Evolutionary conservation across 495 filamentous ascomycete species (phyloP).

Genomic region (Penicillium cataractarum): DNA sequence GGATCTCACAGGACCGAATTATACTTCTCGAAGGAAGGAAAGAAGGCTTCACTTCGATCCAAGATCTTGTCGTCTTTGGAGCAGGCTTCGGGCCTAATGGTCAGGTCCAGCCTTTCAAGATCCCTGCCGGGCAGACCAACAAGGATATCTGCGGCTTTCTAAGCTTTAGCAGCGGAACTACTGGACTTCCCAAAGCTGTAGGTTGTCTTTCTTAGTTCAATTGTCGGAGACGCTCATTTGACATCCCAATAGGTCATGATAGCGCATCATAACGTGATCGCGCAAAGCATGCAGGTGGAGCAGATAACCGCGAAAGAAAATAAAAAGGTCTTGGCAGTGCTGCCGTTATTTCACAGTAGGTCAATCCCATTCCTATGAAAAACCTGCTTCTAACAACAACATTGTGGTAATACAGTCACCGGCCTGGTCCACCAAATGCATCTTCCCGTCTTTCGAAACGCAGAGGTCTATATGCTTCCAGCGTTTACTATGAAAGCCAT

Average conservation of each 20-base stretch:
- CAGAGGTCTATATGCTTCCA: constrained; percentile 62
- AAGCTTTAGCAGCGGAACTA: constrained; percentile 54
- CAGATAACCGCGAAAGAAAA: constrained; percentile 49
- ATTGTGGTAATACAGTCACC: constrained; percentile 40
- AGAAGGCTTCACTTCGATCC: constrained; percentile 51
- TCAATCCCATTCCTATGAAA: background rate
- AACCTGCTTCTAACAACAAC: background rate
- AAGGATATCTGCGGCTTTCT: constrained; percentile 58
- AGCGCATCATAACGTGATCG: constrained; percentile 64
- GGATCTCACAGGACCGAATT: constrained; percentile 52
- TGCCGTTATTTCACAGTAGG: constrained; percentile 57
- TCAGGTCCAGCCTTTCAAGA: constrained; percentile 46
- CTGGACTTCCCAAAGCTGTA: constrained; percentile 35
- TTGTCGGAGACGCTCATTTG: constrained; percentile 41
- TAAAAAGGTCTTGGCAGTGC: constrained; percentile 54
- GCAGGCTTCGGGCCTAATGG: constrained; percentile 29
- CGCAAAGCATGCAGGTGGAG: constrained; percentile 61
- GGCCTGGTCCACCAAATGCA: constrained; percentile 64
- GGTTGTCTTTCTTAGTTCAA: constrained; percentile 22
- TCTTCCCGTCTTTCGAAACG: constrained; percentile 59
- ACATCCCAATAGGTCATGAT: constrained; percentile 55
- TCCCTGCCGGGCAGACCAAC: constrained; percentile 55
- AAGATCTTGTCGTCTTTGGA: constrained; percentile 53
- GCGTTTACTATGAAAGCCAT: constrained; percentile 60
- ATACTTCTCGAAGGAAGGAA: constrained; percentile 58